Evolutionary conservation across 2,329 filamentous ascomycete species (phyloP).

Genomic region (Chaetothyriales sp.): DNA sequence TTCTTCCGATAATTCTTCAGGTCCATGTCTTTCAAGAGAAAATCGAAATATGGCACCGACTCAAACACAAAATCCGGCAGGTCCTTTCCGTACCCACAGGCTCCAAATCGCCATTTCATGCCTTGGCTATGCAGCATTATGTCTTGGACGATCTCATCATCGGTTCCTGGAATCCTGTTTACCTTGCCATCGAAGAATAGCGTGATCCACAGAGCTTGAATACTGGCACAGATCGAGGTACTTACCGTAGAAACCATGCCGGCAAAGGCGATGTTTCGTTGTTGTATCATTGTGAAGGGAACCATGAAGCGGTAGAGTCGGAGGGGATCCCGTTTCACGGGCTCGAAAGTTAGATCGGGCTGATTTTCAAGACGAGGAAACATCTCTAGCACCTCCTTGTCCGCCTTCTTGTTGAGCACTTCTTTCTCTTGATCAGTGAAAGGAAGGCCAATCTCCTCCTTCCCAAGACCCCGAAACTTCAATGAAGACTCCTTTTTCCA

Average conservation of each 20-base stretch:
- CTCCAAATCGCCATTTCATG: slow-evolving; percentile 50
- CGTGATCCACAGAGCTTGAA: slow-evolving; percentile 46
- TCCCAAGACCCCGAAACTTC: slow-evolving; percentile 33
- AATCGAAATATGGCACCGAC: slow-evolving; percentile 58
- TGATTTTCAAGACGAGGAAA: slow-evolving; percentile 38
- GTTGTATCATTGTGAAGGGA: slow-evolving; percentile 26
- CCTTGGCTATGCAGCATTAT: slow-evolving; percentile 54
- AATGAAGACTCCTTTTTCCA: slow-evolving; percentile 40
- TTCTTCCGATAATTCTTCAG: slow-evolving; percentile 33
- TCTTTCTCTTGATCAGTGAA: slow-evolving; percentile 24
- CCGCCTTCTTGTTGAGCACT: slow-evolving; percentile 29
- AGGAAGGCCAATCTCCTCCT: slow-evolving; percentile 36
- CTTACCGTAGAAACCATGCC: slow-evolving; percentile 34
- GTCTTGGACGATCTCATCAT: slow-evolving; percentile 35
- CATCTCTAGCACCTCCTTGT: slow-evolving; percentile 36
- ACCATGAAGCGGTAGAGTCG: slow-evolving; percentile 35
- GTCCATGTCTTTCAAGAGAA: slow-evolving; percentile 53
- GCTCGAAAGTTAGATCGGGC: slow-evolving; percentile 20
- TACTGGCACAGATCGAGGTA: slow-evolving; percentile 32
- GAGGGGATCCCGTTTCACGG: slow-evolving; percentile 20
- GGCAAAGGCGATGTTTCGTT: slow-evolving; percentile 35
- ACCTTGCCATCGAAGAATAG: slow-evolving; percentile 49
- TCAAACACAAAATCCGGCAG: slow-evolving; percentile 64
- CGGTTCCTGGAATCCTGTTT: slow-evolving; percentile 16
- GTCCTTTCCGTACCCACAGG: slow-evolving; percentile 43